Conservation (phyloP, 192 early-diverging fungal species). For the Coemansia sp. region DNA sequence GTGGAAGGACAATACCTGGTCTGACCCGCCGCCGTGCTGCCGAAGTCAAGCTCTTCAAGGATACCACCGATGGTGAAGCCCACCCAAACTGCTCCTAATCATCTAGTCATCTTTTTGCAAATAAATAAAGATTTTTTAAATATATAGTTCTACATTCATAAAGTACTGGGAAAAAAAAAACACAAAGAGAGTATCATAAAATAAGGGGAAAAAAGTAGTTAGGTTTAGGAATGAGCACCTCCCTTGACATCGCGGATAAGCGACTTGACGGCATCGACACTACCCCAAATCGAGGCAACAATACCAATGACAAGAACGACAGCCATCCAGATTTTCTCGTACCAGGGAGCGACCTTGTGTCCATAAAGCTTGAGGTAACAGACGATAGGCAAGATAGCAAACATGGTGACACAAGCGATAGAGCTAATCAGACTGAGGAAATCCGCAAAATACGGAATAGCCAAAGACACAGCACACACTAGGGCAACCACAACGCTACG, state of each 20-base stretch:
- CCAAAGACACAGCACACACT: constrained; percentile 63
- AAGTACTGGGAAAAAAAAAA: neutral
- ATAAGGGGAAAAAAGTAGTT: neutral
- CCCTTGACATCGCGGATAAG: constrained; percentile 57
- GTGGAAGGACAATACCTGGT: constrained; percentile 30
- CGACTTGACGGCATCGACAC: constrained; percentile 63
- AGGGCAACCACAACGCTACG: constrained; percentile 60
- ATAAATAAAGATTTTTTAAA: neutral
- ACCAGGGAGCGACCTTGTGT: constrained; percentile 41
- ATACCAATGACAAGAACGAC: constrained; percentile 60
- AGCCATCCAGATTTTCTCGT: constrained; percentile 54
- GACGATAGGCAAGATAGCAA: constrained; percentile 73
- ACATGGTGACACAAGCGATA: constrained; percentile 67
- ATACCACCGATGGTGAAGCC: constrained; percentile 20
- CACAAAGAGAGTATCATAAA: neutral
- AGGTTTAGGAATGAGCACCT: neutral
- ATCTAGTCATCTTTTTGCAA: neutral
- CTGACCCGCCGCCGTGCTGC: constrained; percentile 35
- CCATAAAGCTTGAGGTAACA: constrained; percentile 75
- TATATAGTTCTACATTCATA: neutral
- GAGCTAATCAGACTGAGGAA: constrained; percentile 76
- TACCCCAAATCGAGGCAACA: constrained; percentile 66
- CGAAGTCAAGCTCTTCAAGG: constrained; percentile 43
- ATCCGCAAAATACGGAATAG: constrained; percentile 78
- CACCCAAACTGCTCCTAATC: constrained; percentile 24